phyloP scores from a whole-genome alignment of 2,329 filamentous ascomycete species.

The Neonectria sp. region DNA sequence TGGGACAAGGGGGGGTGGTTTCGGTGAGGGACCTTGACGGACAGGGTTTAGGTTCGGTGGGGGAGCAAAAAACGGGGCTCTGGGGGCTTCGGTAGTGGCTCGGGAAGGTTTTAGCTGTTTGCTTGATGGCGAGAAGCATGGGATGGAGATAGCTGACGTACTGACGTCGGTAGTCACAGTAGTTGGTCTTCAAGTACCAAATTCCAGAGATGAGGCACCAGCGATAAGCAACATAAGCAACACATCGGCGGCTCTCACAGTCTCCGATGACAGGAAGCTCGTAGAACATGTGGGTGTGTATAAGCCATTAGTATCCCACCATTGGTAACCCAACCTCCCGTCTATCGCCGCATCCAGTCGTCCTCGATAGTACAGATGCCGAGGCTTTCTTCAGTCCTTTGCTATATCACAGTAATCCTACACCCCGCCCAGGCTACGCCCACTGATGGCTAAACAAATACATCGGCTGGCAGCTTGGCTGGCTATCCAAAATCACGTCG shows the following conservation, averaged over 20 bases:
- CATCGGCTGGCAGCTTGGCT: background rate
- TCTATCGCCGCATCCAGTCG: conserved; percentile 11
- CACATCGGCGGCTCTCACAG: background rate
- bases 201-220: no score
- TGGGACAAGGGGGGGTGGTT: conserved; percentile 23
- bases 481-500: conserved; percentile 9
- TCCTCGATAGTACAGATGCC: background rate
- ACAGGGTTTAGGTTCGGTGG: conserved; percentile 33
- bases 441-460: background rate
- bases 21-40: conserved; percentile 17
- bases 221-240: no score
- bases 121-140: background rate
- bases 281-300: background rate
- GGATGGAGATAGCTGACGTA: no score
- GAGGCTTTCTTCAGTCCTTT: background rate
- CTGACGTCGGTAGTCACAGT: no score
- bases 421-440: conserved; percentile 28
- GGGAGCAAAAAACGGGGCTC: conserved; percentile 29
- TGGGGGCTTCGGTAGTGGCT: no score
- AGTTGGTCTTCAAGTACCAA: no score
- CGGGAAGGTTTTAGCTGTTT: background rate
- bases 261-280: background rate
- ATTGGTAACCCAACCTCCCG: background rate
- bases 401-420: conserved; percentile 38
- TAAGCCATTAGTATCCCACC: background rate